Base-by-base conservation (phyloP, 2,329 filamentous ascomycete genomes). In the Alternaria angustiovoidea region DNA sequence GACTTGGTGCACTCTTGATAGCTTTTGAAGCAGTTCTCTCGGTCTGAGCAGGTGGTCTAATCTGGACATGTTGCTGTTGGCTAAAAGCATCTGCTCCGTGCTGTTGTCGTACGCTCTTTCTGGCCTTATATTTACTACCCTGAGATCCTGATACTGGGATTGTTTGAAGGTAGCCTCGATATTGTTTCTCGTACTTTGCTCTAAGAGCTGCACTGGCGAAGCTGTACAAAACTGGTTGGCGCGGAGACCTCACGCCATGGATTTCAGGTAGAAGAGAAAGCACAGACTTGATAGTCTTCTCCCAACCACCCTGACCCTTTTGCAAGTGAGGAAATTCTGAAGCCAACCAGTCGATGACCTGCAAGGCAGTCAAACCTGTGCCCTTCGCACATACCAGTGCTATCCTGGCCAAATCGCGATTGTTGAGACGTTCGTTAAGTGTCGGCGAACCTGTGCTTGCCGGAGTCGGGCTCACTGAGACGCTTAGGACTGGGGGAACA, bases 201-300 rank as follows among this genome's bases (percentile, higher is more conserved):
- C 46, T 53, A 22, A n/a, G 43, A 12, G 54, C 30, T 58, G 57
- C n/a, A 20, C 42, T 54, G 7, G 38, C 52, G 28, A 64, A 57
- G 30, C 41, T 55, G 22, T 52, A 63, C 11, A 42, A 5, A 32
- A 54, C 56, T 55, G 56, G 36, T 18, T 53, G 44, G 20, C 28
- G 36, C 20, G 14, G n/a, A 41, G 48, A 51, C 41, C 47, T 62
- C 2, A 30, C 6, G 28, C 60, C 46, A 20, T 46, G 11, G 30
- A 72, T 71, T 42, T 67, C 63, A 18, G 56, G 53, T 24, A 49
- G 32, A 8, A 30, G 22, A 7, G 65, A 70, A 16, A 72, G 58
- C 20, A 43, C 44, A 6, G 65, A 36, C 32, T 34, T 51, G 6
- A 70, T 24, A 20, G 52, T 65, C 18, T 41, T 66, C 34, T 68